phyloP scores from a whole-genome alignment of 441 rosid species.

The Caryocar brasiliense region DNA sequence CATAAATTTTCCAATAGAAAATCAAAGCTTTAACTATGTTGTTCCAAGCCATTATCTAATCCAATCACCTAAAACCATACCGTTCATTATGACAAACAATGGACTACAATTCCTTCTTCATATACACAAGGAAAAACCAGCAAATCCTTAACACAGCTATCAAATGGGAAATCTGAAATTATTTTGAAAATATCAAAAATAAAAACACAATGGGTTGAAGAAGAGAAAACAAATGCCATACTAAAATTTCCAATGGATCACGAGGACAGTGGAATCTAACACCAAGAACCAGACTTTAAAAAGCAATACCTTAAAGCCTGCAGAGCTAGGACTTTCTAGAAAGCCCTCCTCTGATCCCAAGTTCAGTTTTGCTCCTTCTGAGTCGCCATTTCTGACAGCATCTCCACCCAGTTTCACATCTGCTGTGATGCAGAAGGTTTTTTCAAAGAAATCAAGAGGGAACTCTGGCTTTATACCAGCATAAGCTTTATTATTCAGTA shows the following conservation, averaged over 20 bases:
- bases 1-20: too few species aligned
- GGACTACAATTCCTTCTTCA: neutral
- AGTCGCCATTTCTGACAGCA: slow-evolving; percentile 90
- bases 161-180: neutral
- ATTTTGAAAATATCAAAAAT: neutral
- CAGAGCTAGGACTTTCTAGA: slow-evolving; percentile 81
- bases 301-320: slow-evolving; percentile 83
- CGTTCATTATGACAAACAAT: too few species aligned
- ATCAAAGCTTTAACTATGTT: too few species aligned
- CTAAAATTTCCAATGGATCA: neutral
- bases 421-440: slow-evolving; percentile 84
- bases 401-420: slow-evolving; percentile 95
- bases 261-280: neutral
- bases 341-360: slow-evolving; percentile 95
- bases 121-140: neutral
- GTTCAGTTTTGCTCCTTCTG: slow-evolving; percentile 90
- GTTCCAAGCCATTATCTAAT: too few species aligned
- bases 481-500: slow-evolving; percentile 78
- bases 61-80: too few species aligned
- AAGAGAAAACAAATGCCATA: neutral
- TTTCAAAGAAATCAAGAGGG: slow-evolving; percentile 98
- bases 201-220: neutral
- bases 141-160: neutral
- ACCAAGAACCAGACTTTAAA: neutral
- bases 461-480: slow-evolving; percentile 86